A percentile compares a stretch with the other conserved stretches of the same genome.
Conservation (phyloP, 345 rosid genomes). For the Citrus maxima region DNA sequence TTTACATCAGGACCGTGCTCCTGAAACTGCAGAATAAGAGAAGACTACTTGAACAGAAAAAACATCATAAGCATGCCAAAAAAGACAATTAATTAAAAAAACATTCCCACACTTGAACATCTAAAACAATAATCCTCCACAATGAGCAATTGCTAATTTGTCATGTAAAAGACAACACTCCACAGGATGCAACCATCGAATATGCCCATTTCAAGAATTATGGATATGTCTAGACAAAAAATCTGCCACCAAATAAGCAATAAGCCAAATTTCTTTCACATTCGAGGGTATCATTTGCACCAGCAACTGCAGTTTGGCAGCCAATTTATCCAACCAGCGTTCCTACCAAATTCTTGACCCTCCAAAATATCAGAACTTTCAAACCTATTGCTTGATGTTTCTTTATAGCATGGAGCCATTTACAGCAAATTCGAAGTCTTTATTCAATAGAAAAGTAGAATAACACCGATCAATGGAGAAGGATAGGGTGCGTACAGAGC, state of each 20-base stretch:
- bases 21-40: not conserved
- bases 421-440: not conserved
- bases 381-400: not conserved
- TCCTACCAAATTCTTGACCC: slow-evolving; percentile 3
- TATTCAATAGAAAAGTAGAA: not conserved
- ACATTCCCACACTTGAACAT: slow-evolving; percentile 6
- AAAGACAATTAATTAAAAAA: not conserved
- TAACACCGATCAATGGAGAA: slow-evolving; percentile 12
- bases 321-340: slow-evolving; percentile 6
- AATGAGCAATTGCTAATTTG: slow-evolving; percentile 2
- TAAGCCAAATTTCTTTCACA: not conserved
- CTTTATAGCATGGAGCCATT: not conserved
- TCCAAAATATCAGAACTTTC: not conserved
- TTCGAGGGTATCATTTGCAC: slow-evolving; percentile 6
- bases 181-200: not conserved
- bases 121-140: slow-evolving; percentile 6
- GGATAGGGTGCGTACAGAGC: slow-evolving; percentile 27
- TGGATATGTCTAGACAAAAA: not conserved
- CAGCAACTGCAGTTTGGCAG: slow-evolving; percentile 13
- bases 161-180: slow-evolving; percentile 3
- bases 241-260: not conserved
- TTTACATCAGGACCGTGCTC: slow-evolving; percentile 8
- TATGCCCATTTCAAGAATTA: not conserved
- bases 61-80: not conserved
- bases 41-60: slow-evolving; percentile 4